Percentiles rank a stretch among this genome's conserved stretches.
These are phyloP conservation scores for Suhomyces panamericanus DNA, from an alignment of 1,139 yeast genomes.

Conservation along the genomic window DNA sequence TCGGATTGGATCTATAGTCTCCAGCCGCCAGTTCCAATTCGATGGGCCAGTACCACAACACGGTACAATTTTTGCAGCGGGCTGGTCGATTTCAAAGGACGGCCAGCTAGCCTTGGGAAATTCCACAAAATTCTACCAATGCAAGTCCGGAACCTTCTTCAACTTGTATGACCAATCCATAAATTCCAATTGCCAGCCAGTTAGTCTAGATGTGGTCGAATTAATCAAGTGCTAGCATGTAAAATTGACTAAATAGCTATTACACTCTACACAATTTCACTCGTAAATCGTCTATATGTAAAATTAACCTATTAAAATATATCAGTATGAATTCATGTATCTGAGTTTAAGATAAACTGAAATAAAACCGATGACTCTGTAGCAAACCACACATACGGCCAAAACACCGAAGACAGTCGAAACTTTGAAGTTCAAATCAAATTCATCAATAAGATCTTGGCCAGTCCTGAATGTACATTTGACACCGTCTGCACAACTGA, in stretches of 20 bases:
- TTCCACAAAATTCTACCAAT: conserved; percentile 39
- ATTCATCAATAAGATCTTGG: conserved; percentile 46
- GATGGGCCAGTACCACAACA: conserved; percentile 49
- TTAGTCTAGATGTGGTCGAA: conserved; percentile 38
- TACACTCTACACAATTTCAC: background rate
- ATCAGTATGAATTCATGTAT: conserved; percentile 6
- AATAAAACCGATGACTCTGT: conserved; percentile 33
- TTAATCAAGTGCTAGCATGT: conserved; percentile 29
- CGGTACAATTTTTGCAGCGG: conserved; percentile 44
- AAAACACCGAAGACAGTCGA: conserved; percentile 34
- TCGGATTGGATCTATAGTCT: conserved; percentile 45
- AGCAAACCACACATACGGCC: conserved; percentile 35
- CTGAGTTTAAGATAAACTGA: conserved; percentile 32
- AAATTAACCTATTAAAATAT: background rate
- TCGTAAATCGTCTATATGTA: background rate
- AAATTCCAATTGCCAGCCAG: conserved; percentile 38
- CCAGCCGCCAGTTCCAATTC: conserved; percentile 46
- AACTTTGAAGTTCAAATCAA: conserved; percentile 29
- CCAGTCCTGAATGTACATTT: conserved; percentile 51
- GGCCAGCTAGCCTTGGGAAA: conserved; percentile 42
- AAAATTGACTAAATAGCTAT: background rate
- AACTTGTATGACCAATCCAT: conserved; percentile 39
- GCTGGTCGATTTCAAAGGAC: conserved; percentile 41
- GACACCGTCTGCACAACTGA: conserved; percentile 16
- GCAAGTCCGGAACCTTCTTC: conserved; percentile 46